These are phyloP conservation scores for Phlyctochytrium arcticum DNA, from an alignment of 192 early-diverging fungal genomes.

Conservation along the genomic window DNA sequence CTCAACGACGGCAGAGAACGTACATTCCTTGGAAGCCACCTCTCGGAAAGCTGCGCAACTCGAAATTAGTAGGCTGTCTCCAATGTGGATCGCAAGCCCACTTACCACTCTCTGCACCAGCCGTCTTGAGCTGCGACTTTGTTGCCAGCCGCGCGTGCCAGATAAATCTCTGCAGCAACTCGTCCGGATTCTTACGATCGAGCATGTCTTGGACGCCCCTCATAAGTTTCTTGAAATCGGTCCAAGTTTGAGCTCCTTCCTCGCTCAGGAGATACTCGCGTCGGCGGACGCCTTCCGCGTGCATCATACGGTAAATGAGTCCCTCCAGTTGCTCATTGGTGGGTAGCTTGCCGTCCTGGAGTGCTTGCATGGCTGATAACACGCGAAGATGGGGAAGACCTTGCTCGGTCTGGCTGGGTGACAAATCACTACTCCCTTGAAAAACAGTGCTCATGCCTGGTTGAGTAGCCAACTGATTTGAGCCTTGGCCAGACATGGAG, in stretches of 20 bases:
- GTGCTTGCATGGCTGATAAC: conserved; percentile 21
- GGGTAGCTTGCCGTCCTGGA: conserved; percentile 36
- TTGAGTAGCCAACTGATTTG: too few species aligned
- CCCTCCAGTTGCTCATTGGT: conserved; percentile 33
- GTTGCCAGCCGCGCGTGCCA: conserved; percentile 22
- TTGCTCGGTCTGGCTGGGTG: not conserved
- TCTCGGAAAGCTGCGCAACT: too few species aligned
- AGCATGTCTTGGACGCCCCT: conserved; percentile 13
- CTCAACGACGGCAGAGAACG: too few species aligned
- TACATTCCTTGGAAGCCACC: too few species aligned
- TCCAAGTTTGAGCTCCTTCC: conserved; percentile 2
- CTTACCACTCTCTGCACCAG: not conserved
- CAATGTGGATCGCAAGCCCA: too few species aligned
- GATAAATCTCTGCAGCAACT: conserved; percentile 32
- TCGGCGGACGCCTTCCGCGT: not conserved
- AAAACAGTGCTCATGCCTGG: too few species aligned
- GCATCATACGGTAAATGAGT: conserved; percentile 17
- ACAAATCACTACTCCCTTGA: too few species aligned
- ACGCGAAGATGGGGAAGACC: too few species aligned
- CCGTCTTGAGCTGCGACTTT: not conserved
- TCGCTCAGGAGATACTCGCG: not conserved
- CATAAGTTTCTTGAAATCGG: conserved; percentile 23
- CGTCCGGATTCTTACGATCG: conserved; percentile 36
- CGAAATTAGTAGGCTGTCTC: too few species aligned
- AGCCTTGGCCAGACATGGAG: too few species aligned